Evolutionary conservation across 75 land plant genomes (phyloP), one percentile per base, ranked within the genome.

Genomic region (Sequoia sempervirens): DNA sequence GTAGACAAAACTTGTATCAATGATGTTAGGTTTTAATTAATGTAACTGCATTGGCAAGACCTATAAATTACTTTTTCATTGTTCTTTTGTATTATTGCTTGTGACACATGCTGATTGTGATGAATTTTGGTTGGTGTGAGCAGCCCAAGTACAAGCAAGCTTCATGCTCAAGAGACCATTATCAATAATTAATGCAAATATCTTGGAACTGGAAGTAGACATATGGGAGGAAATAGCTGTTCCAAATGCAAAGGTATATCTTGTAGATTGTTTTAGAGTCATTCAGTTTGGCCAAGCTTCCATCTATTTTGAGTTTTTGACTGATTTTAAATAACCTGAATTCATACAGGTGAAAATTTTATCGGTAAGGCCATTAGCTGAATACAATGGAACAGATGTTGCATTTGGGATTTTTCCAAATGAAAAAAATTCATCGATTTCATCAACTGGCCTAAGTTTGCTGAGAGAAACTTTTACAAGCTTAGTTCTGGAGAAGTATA

Each of bases 121-220:
- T 78, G 47, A 45, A 9, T 45, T 78, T 78, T 78, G 32, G 50
- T 78, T 78, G 52, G 30, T 78, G 6, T 78, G 13, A 43, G 20
- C 92, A 90, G 95, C 86, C 70, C 88, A 91, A 58, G 88, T 93
- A 14, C 87, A 92, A 43, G 95, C 94, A 53, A 89, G 87, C 75
- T 94, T 94, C 66, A 91, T 84, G 61, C 82, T 94, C 38, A 68
- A 86, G 53, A 90, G 82, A 75, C 84, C 94, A 2, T 75, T 88
- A 26, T 86, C 90, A 80, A 61, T 82, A 32, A 81, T 94, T 54
- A 56, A 84, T 64, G 86, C 80, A 75, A 88, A 89, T 78, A 81
- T 91, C 45, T 34, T 61, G 52, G 82, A 88, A 61, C 90, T 94
- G 40, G 80, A 88, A 79, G 18, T 17, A 66, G 94, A 92, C 82